Evolutionary conservation across 441 rosid species (phyloP), one percentile per base, ranked within the genome.

Genomic region (Caryocar brasiliense): DNA sequence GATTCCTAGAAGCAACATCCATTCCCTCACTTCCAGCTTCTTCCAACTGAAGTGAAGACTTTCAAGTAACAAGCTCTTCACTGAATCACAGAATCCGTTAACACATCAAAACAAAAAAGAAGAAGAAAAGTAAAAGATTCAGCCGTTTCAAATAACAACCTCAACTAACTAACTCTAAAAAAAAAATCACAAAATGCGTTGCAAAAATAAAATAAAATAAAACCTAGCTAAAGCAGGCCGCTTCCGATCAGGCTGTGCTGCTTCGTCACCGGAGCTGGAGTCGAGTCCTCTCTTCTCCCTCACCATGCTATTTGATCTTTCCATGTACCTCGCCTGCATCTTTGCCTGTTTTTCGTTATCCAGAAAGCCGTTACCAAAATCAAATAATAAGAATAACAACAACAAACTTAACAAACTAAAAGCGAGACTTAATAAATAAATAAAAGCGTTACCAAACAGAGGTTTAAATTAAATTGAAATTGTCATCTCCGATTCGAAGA

Each of bases 171-270:
- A 51, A 44, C 14, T 11, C 19, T 34, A 25, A 13, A 28, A 7
- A 38, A 47, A 11, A 32, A 24, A 28, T 37, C 4, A 19, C 29
- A 7, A 27, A 8, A 10, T 4, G 6, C 5, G 11, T 37, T 12
- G 17, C 12, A 14, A 7, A 22, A 32, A n/a, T 3, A 7, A 6
- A 14, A 8, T 0, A 4, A 10, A 12, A 42, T 13, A 7, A 15
- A 23, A 90, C 98, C 96, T 87, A 7, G 98, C 89, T 53, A 92
- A 79, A 59, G 98, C 98, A 15, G 96, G 98, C 19, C 89, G 72
- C 67, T 87, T 87, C 58, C 80, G 69, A 62, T 85, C 95, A 15
- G 96, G 86, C 68, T 81, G 93, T 18, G 70, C 84, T 18, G 70
- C 84, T 56, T 81, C 82, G 10, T 73, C 77, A 42, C 55, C 66